Evolutionary conservation across 768 basidiomycete species (phyloP), one percentile per base, ranked within the genome.

Genomic region (Mycena vitilis): DNA sequence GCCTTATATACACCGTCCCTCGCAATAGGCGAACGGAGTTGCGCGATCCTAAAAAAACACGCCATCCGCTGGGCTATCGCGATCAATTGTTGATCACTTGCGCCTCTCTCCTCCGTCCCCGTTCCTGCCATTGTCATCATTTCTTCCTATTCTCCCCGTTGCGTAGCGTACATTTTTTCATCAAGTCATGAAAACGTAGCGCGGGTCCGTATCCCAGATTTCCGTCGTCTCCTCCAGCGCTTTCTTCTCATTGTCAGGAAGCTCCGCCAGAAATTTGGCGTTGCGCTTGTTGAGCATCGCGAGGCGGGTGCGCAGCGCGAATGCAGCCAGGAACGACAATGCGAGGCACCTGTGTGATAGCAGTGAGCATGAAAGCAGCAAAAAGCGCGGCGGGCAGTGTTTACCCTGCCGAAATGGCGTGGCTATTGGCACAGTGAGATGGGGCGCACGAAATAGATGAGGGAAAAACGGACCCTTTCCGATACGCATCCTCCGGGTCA

Each of bases 321-420:
- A 84, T 4, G 87, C 84, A 6, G 75, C 73, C 8, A 80, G 63
- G 66, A 85, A 83, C 3, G 84, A 81, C 11, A 84, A 64, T 48
- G 85, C 78, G 5, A 88, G 77, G 63, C 83, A 84, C 13, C 86
- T 87, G 5, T 30, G 30, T 30, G 55, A n/a, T 4, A 57, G 30
- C 52, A 22, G 30, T 25, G 23, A 2, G 34, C 18, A 25, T 54
- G 51, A 44, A 40, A 18, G 36, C 22, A 49, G 38, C 18, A 7
- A 30, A 51, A 45, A 18, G 36, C 13, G 25, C 30, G 5, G 48
- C 45, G n/a, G 42, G n/a, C n/a, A n/a, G 40, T 7, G 71, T 77
- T 69, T 67, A 87, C 86, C 78, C 86, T 38, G 87, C 87, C n/a
- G 86, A 80, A 45, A 88, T 86, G 1, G 84, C 86, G 73, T 88